These are phyloP conservation scores for Discostella stelligeroides DNA, from an alignment of 108 stramenopile species.

Conservation along the genomic window DNA sequence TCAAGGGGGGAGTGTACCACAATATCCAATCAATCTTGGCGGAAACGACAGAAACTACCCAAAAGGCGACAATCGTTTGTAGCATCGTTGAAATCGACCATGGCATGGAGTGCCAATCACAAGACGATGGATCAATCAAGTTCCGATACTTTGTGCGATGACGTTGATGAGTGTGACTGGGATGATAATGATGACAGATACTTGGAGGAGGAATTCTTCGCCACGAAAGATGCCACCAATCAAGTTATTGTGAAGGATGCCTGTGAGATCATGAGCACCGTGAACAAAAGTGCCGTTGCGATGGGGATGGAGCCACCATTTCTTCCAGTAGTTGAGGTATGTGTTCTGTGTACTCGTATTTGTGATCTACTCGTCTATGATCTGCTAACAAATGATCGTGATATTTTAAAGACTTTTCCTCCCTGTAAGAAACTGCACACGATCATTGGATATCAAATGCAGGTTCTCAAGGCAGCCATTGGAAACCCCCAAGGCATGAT, in stretches of 20 bases:
- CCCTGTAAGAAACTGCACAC: slow-evolving; percentile 35
- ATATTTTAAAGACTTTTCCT: slow-evolving; percentile 37
- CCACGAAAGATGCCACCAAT: slow-evolving; percentile 13
- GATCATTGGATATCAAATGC: slow-evolving; percentile 31
- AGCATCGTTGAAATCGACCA: no score
- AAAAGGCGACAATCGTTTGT: no score
- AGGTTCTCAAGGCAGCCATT: slow-evolving; percentile 14
- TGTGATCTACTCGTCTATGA: not conserved
- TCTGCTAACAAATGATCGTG: no score
- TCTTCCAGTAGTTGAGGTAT: slow-evolving; percentile 31
- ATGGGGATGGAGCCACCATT: slow-evolving; percentile 49
- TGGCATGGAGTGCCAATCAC: no score
- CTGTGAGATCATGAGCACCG: slow-evolving; percentile 30
- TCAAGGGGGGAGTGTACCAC: no score
- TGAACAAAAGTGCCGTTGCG: slow-evolving; percentile 33
- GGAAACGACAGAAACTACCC: no score
- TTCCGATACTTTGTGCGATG: no score
- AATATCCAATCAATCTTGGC: no score
- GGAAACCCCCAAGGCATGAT: not conserved
- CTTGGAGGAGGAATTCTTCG: slow-evolving; percentile 19
- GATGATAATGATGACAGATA: slow-evolving; percentile 26
- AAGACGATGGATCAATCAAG: no score
- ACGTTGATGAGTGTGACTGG: slow-evolving; percentile 1
- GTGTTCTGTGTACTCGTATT: not conserved
- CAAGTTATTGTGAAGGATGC: slow-evolving; percentile 28